Evolutionary conservation across 345 rosid genomes (phyloP), one percentile per base, ranked within the genome.

Genomic region (Hypericum perforatum): DNA sequence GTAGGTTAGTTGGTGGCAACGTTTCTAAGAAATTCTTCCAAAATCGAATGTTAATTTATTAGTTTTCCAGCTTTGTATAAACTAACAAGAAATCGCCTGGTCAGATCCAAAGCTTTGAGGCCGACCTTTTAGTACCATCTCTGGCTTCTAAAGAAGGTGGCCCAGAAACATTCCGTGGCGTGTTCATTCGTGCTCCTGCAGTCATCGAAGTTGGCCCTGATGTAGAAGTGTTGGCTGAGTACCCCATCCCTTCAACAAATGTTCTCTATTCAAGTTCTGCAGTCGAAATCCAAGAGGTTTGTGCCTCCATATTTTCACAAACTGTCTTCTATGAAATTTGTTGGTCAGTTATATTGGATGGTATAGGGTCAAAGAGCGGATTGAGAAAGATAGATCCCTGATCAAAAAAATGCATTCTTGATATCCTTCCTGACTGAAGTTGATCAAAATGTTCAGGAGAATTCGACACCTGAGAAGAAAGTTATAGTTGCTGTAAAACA

Each of bases 181-280:
- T 92, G 62, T 85, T 92, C 66, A 92, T 92, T 37, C 96, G 98
- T 43, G 95, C 98, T 70, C 96, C 98, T 45, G 96, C 98, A 9
- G 66, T 92, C 53, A 74, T 88, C 41, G 94, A 85, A 57, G 86
- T 76, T 5, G 94, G 95, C 37, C 85, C 85, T 47, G 86, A 65
- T 42, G 96, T 92, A 58, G 84, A 88, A 71, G 96, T 88, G 59
- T 71, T 92, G 57, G 98, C 94, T 4, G 80, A 75, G 56, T 88
- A 72, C 71, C 86, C 83, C 11, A 72, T 83, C 36, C 78, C 78
- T 7, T 79, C 77, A 49, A 75, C 81, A 62, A 80, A 81, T 55
- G 84, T 71, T 59, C 72, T 84, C 53, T 81, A 74, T 74, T 86
- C 88, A 40, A 80, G 87, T 73, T 76, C 95, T 37, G 78, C 82